phyloP scores from a whole-genome alignment of 352 stramenopile genomes.

The Phytophthora ohioensis region DNA sequence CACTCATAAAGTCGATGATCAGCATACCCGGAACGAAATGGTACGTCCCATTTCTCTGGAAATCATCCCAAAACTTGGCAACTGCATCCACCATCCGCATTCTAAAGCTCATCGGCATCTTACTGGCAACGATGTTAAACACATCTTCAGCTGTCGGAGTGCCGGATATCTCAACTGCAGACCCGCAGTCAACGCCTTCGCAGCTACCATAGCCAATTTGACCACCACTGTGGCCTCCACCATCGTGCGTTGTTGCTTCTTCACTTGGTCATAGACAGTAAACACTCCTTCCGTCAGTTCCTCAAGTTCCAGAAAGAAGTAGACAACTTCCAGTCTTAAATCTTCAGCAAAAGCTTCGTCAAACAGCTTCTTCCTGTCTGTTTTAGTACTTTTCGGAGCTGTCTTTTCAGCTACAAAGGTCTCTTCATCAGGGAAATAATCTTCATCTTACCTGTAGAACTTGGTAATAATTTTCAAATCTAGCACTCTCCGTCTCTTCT shows the following conservation, averaged over 20 bases:
- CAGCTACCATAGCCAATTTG: conserved; percentile 38
- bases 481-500: conserved; percentile 1
- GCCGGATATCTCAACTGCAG: conserved; percentile 40
- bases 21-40: conserved; percentile 32
- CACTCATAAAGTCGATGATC: conserved; percentile 29
- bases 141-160: conserved; percentile 33
- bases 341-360: conserved; percentile 21
- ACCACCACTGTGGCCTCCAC: conserved; percentile 47
- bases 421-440: conserved; percentile 28
- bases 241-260: conserved; percentile 43
- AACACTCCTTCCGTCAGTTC: conserved; percentile 41
- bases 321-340: conserved; percentile 24
- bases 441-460: conserved; percentile 34
- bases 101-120: not conserved
- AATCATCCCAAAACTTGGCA: conserved; percentile 11
- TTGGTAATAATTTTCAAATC: conserved; percentile 40
- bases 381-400: not conserved
- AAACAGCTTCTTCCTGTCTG: conserved; percentile 20
- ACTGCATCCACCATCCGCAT: conserved; percentile 1
- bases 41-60: conserved; percentile 24
- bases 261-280: conserved; percentile 39
- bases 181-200: conserved; percentile 17
- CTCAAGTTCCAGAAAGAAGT: conserved; percentile 43
- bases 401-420: not conserved
- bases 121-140: conserved; percentile 15